A percentile compares a stretch with the other conserved stretches of the same genome.
These are phyloP conservation scores for Tuctoria greenei DNA, from an alignment of 176 grass and related monocot genomes.

Conservation along the genomic window DNA sequence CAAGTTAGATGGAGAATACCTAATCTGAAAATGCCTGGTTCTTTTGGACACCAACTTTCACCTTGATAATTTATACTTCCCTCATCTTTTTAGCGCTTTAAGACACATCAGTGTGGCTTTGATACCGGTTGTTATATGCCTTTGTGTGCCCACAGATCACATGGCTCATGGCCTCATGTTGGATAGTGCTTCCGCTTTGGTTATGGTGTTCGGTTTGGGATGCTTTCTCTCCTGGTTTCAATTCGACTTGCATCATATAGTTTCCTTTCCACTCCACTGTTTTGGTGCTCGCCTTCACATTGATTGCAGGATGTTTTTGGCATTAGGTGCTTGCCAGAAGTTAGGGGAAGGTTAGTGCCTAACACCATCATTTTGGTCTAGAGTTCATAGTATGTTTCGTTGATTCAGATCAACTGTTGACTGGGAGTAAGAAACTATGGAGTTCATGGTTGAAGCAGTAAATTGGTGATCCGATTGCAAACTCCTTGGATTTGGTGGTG, in stretches of 20 bases:
- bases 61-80: neutral
- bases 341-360: no score
- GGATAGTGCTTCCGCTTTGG: neutral
- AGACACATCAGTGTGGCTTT: neutral
- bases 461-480: no score
- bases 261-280: no score
- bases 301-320: no score
- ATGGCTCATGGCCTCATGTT: neutral
- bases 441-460: no score
- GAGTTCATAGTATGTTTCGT: no score
- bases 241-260: no score
- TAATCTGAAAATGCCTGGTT: neutral
- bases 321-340: no score
- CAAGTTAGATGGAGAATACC: neutral
- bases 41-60: neutral
- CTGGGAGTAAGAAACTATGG: no score
- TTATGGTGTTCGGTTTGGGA: neutral
- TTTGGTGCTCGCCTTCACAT: no score
- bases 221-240: neutral
- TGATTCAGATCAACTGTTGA: no score
- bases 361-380: no score
- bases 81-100: neutral
- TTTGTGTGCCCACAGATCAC: neutral
- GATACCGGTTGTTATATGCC: neutral
- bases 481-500: conserved; percentile 26